Evolutionary conservation across 1,139 yeast genomes (phyloP), one percentile per base, ranked within the genome.

Genomic region (Diutina catenulata): DNA sequence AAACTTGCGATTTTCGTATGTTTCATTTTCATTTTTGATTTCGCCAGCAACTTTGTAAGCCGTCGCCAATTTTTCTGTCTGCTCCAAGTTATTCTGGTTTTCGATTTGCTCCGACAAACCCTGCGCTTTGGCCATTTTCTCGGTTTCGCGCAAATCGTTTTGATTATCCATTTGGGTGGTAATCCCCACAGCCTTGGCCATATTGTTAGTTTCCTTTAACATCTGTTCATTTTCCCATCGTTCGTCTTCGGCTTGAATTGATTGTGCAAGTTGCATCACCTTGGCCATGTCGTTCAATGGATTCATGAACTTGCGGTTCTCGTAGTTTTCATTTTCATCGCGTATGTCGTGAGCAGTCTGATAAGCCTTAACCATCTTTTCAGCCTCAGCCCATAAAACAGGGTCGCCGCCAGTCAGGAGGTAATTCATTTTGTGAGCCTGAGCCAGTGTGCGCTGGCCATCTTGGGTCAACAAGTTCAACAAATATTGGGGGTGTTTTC

Each of bases 341-440:
- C 21, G 18, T 9, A 31, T 31, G 4, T 31, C 22, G 11, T 20
- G 14, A 19, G 35, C 35, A 20, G 15, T 11, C 7, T 21, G 15
- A 7, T n/a, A n/a, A 6, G 35, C 35, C 8, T 11, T 13, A 6
- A 14, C 35, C 35, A 31, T 31, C 4, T 21, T 21, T 21, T 31
- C 35, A 8, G 35, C 35, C 13, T 31, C 35, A 5, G 20, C 21
- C 35, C 35, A 31, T 18, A 31, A 31, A 4, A n/a, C 14, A n/a
- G 23, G 11, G 19, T 31, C 35, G 13, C 35, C 35, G 13, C 35
- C 35, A 6, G 20, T n/a, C 21, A 21, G 25, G 25, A 31, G 21
- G 22, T 31, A 31, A 5, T 13, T 13, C 35, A 31, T 31, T 19
- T n/a, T 21, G 11, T 11, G n/a, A 9, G n/a, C 6, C 14, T 20